Conservation (phyloP, 2,329 filamentous ascomycete species). For the Hypomyces rosellus region DNA sequence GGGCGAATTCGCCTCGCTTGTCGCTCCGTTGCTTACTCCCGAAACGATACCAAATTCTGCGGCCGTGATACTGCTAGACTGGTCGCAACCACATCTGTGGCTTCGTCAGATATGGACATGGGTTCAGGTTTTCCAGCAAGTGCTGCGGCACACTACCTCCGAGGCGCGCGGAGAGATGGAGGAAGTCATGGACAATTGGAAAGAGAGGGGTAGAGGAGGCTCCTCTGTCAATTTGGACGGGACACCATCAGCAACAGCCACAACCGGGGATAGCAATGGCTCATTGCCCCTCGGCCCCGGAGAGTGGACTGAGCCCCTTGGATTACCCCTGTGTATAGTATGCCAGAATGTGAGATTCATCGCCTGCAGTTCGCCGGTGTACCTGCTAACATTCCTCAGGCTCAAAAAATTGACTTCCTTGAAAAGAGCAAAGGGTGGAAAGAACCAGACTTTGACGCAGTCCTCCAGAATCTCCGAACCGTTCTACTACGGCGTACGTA, state of each 20-base stretch:
- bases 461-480: slow-evolving; percentile 87
- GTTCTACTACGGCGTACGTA: slow-evolving; percentile 74
- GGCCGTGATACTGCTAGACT: slow-evolving; percentile 88
- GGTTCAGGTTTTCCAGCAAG: slow-evolving; percentile 75
- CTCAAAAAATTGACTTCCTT: slow-evolving; percentile 82
- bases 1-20: slow-evolving; percentile 71
- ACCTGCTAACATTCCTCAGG: slow-evolving; percentile 37
- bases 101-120: slow-evolving; percentile 82
- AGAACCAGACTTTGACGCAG: slow-evolving; percentile 93
- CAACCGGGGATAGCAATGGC: slow-evolving; percentile 54
- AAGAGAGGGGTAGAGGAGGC: slow-evolving; percentile 64
- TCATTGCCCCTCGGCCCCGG: slow-evolving; percentile 76
- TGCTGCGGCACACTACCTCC: slow-evolving; percentile 65
- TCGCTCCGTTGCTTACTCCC: slow-evolving; percentile 77
- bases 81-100: slow-evolving; percentile 92
- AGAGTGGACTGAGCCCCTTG: slow-evolving; percentile 87
- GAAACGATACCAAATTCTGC: slow-evolving; percentile 80
- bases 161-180: slow-evolving; percentile 80
- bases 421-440: slow-evolving; percentile 91
- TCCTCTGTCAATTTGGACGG: slow-evolving; percentile 58
- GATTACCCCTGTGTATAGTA: slow-evolving; percentile 85
- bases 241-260: slow-evolving; percentile 48
- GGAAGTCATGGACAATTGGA: slow-evolving; percentile 75
- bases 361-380: slow-evolving; percentile 12
- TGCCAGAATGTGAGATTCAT: slow-evolving; percentile 74